Evolutionary conservation across 2,329 filamentous ascomycete species (phyloP).

Genomic region (Botrytis aclada): DNA sequence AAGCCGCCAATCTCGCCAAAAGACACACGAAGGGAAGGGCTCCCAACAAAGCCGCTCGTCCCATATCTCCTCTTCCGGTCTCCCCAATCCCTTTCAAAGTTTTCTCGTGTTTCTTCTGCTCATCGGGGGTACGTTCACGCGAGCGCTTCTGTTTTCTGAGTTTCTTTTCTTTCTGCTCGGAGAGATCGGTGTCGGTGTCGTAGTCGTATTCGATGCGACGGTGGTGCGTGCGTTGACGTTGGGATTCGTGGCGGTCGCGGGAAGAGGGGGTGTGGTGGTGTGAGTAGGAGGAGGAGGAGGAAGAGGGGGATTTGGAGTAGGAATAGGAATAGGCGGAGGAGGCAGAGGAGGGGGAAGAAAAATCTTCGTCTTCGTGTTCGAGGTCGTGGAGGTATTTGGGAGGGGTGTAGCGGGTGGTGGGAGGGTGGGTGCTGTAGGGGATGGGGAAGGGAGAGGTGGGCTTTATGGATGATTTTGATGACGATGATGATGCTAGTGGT

Average conservation of each 20-base stretch:
- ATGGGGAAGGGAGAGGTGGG: not conserved
- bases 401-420: not conserved
- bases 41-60: not conserved
- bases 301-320: not conserved
- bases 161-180: not conserved
- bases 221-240: not conserved
- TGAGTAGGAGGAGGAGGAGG: not conserved
- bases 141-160: not conserved
- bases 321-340: not conserved
- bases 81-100: not conserved
- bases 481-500: not conserved
- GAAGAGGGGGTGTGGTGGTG: not conserved
- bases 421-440: not conserved
- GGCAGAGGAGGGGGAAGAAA: not conserved
- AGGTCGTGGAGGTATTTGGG: not conserved
- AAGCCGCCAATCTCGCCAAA: slow-evolving; percentile 12
- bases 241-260: slow-evolving; percentile 4
- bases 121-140: not conserved
- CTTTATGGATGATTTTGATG: not conserved
- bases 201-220: slow-evolving; percentile 12
- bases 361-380: slow-evolving; percentile 21
- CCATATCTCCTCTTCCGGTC: slow-evolving; percentile 13
- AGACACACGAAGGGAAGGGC: slow-evolving; percentile 9
- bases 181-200: not conserved
- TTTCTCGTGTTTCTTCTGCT: slow-evolving; percentile 13